These are phyloP conservation scores for Dentipellis fragilis DNA, from an alignment of 768 basidiomycete species.

Conservation along the genomic window DNA sequence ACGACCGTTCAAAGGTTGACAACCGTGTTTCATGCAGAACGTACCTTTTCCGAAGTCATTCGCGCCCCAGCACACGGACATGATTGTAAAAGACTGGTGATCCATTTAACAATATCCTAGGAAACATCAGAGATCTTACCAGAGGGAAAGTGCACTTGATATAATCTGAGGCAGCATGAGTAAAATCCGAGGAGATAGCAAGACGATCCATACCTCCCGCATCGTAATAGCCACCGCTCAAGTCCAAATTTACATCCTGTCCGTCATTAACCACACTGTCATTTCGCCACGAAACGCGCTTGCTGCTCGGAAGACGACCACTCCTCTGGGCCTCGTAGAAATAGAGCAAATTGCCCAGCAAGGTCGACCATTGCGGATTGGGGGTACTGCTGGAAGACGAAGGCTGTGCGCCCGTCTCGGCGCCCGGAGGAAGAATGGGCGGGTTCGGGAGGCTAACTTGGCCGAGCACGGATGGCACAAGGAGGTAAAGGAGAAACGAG, in stretches of 20 bases:
- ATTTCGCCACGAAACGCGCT: conserved; percentile 84
- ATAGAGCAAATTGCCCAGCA: conserved; percentile 74
- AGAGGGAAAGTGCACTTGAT: conserved; percentile 84
- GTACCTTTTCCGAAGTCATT: conserved; percentile 72
- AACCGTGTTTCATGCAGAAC: not conserved
- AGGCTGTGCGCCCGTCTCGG: conserved; percentile 41
- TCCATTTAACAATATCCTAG: not conserved
- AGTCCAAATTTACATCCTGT: conserved; percentile 56
- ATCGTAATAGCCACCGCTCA: conserved; percentile 87
- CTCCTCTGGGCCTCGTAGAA: conserved; percentile 92
- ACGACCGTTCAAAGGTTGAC: not conserved
- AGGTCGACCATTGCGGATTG: conserved; percentile 72
- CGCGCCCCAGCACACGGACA: conserved; percentile 87
- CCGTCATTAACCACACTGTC: conserved; percentile 74
- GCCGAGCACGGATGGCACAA: conserved; percentile 25
- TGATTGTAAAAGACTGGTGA: conserved; percentile 64
- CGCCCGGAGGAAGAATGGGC: conserved; percentile 53
- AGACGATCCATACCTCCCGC: conserved; percentile 58
- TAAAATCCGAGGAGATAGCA: not conserved
- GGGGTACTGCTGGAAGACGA: conserved; percentile 31
- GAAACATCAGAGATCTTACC: conserved; percentile 28
- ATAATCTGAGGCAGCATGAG: conserved; percentile 42
- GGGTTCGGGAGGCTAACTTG: conserved; percentile 59
- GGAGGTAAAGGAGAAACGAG: conserved; percentile 8
- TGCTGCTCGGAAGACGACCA: conserved; percentile 55